Conservation (phyloP, 768 basidiomycete species). For the Arthromyces matolae region DNA sequence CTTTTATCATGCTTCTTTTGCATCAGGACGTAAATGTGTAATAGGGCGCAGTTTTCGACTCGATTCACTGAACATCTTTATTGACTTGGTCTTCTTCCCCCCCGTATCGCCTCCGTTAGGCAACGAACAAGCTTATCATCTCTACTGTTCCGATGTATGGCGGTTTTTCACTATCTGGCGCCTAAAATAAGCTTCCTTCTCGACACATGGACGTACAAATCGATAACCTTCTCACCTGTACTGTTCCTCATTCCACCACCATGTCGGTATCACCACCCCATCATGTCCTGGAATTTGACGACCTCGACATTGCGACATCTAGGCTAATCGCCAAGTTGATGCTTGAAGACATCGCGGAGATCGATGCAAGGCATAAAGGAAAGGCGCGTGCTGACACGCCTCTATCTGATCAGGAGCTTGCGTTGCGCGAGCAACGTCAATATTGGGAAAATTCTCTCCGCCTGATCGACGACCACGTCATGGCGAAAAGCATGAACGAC, state of each 20-base stretch:
- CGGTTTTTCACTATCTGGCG: not conserved
- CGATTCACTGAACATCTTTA: no score
- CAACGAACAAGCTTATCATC: not conserved
- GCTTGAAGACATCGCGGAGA: constrained; percentile 12
- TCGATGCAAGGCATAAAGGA: constrained; percentile 16
- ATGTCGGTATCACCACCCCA: constrained; percentile 8
- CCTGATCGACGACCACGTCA: constrained; percentile 6
- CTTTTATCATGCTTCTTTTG: no score
- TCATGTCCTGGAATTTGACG: not conserved
- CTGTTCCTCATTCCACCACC: no score
- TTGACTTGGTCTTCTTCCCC: no score
- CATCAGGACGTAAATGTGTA: no score
- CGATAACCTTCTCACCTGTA: not conserved
- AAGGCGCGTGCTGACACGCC: constrained; percentile 18
- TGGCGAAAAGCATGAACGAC: constrained; percentile 17
- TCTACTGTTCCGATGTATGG: no score
- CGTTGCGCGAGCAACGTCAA: constrained; percentile 13
- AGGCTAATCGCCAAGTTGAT: constrained; percentile 8
- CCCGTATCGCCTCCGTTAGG: not conserved
- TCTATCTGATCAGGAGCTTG: constrained; percentile 18
- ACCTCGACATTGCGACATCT: constrained; percentile 10
- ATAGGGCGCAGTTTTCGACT: no score
- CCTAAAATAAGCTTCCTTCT: not conserved
- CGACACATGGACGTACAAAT: not conserved
- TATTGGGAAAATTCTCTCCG: constrained; percentile 8